Conservation (phyloP, 2,329 filamentous ascomycete species). For the Cercospora sp. region DNA sequence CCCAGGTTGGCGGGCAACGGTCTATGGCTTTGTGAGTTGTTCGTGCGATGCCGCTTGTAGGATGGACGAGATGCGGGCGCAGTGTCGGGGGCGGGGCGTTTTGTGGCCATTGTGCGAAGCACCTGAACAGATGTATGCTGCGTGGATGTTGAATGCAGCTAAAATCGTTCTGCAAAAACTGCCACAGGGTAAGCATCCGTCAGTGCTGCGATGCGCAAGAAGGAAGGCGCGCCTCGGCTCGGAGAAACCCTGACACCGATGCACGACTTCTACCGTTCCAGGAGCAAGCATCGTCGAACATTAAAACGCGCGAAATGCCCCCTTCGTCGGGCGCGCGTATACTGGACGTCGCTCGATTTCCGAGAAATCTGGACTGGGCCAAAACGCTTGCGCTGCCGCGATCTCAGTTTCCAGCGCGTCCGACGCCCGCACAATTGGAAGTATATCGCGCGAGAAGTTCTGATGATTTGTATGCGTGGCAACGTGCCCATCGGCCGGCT, state of each 20-base stretch:
- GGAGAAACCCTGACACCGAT: background rate
- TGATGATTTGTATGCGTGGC: conserved; percentile 89
- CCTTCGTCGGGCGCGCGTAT: conserved; percentile 18
- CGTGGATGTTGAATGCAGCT: background rate
- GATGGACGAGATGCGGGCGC: background rate
- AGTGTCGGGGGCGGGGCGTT: conserved; percentile 25
- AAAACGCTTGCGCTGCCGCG: conserved; percentile 51
- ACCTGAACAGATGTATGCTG: background rate
- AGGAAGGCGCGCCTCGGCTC: background rate
- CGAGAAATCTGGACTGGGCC: conserved; percentile 29
- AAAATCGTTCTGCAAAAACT: background rate
- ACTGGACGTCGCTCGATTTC: conserved; percentile 9
- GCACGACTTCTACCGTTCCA: background rate
- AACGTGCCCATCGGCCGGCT: conserved; percentile 52
- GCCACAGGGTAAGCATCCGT: background rate
- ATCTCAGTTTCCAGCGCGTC: conserved; percentile 52
- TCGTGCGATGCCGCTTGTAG: conserved; percentile 11
- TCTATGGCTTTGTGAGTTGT: conserved; percentile 21
- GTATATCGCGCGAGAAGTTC: conserved; percentile 73
- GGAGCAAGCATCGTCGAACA: background rate
- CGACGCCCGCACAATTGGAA: conserved; percentile 46
- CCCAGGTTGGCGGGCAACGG: conserved; percentile 25
- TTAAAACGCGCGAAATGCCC: conserved; percentile 12
- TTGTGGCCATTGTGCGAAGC: conserved; percentile 26
- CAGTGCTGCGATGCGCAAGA: background rate